Conservation (phyloP, 306 rosid species). For the Psophocarpus tetragonolobus region DNA sequence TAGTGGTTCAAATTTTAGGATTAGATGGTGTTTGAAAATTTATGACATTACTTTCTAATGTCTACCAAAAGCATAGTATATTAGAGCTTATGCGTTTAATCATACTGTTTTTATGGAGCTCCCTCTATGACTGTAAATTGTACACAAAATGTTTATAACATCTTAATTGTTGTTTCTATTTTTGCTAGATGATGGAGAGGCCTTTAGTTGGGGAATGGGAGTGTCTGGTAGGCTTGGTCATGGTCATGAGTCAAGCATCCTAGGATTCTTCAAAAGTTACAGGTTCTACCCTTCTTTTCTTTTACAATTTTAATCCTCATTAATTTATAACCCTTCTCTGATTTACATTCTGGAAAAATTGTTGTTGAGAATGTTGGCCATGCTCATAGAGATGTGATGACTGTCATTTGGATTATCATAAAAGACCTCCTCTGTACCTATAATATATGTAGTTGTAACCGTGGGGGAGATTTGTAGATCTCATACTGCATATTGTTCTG, state of each 20-base stretch:
- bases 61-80: not conserved
- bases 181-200: constrained; percentile 74
- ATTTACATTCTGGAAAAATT: not conserved
- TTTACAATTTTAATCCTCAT: not conserved
- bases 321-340: not conserved
- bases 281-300: constrained; percentile 45
- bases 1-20: not conserved
- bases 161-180: constrained; percentile 26
- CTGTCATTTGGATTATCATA: not conserved
- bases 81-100: not conserved
- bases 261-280: constrained; percentile 69
- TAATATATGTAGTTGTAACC: not conserved
- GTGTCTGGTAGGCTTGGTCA: constrained; percentile 94
- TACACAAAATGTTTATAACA: not conserved
- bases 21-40: not conserved
- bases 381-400: not conserved
- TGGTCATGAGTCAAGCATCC: constrained; percentile 65
- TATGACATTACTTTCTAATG: not conserved
- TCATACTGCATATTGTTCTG: no score
- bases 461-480: no score
- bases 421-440: not conserved
- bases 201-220: constrained; percentile 93
- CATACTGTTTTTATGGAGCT: constrained; percentile 5
- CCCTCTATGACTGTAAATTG: not conserved
- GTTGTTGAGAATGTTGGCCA: not conserved